Percentiles rank a stretch among this genome's conserved stretches.
These are phyloP conservation scores for Gynandropsis gynandra DNA, from an alignment of 345 rosid genomes.

Conservation along the genomic window DNA sequence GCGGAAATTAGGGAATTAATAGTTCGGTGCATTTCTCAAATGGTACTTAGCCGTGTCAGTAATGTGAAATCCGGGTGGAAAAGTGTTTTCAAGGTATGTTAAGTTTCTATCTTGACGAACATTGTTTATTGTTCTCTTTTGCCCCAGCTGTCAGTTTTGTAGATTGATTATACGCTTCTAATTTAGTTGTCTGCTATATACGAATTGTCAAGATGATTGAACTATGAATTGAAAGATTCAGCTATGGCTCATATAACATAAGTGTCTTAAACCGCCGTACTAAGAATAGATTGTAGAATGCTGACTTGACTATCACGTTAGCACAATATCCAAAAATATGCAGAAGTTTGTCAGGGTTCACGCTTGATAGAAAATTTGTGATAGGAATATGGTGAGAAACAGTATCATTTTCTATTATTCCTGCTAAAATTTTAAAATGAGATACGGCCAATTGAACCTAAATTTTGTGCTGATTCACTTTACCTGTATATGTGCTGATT, in stretches of 20 bases:
- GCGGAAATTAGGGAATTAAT: constrained; percentile 85
- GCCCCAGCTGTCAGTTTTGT: neutral
- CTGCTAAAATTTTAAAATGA: constrained; percentile 1
- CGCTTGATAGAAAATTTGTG: neutral
- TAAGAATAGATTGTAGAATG: too few species aligned
- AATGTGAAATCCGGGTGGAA: constrained; percentile 99
- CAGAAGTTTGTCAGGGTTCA: neutral
- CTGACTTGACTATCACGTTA: too few species aligned
- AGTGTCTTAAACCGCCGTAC: too few species aligned
- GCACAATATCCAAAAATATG: too few species aligned
- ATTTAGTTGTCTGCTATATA: too few species aligned
- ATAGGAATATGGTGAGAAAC: neutral
- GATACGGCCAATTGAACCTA: constrained; percentile 3
- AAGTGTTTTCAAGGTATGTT: constrained; percentile 87
- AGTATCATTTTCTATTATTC: neutral
- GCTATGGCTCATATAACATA: too few species aligned
- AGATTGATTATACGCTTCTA: neutral
- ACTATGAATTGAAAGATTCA: too few species aligned
- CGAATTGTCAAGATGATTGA: too few species aligned
- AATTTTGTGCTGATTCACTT: constrained; percentile 12
- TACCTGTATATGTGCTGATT: constrained; percentile 1
- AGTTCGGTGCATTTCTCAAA: constrained; percentile 90
- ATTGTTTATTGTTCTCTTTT: neutral
- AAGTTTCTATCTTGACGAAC: neutral
- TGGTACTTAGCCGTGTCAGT: constrained; percentile 88